Percentiles rank a stretch among this genome's conserved stretches.
These are phyloP conservation scores for Peronospora destructor DNA, from an alignment of 352 stramenopile genomes.

Conservation along the genomic window DNA sequence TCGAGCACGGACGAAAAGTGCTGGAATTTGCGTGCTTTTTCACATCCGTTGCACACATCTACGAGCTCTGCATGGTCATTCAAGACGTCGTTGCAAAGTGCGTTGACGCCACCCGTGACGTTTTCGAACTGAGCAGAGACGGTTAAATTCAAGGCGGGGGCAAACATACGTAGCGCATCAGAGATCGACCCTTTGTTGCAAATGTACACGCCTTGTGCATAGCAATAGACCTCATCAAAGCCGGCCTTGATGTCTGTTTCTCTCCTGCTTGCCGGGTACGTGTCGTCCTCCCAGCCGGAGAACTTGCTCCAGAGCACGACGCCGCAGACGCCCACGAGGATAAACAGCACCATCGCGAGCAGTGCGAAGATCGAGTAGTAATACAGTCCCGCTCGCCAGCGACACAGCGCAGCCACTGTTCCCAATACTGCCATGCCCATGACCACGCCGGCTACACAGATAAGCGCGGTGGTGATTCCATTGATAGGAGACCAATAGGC, in stretches of 20 bases:
- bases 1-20: conserved; percentile 66
- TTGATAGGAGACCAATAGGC: conserved; percentile 38
- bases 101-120: conserved; percentile 44
- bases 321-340: conserved; percentile 32
- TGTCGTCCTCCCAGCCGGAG: conserved; percentile 34
- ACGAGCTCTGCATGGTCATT: conserved; percentile 31
- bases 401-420: conserved; percentile 44
- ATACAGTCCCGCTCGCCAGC: conserved; percentile 43
- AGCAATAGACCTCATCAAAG: conserved; percentile 68
- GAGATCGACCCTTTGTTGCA: conserved; percentile 46
- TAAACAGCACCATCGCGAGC: conserved; percentile 45
- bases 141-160: conserved; percentile 29
- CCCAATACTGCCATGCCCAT: conserved; percentile 49
- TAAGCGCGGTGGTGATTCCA: conserved; percentile 37
- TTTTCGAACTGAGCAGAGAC: conserved; percentile 30
- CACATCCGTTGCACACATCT: conserved; percentile 48
- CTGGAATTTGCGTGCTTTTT: conserved; percentile 42
- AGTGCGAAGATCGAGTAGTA: conserved; percentile 49
- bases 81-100: conserved; percentile 44
- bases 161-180: conserved; percentile 45
- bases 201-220: conserved; percentile 60
- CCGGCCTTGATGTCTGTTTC: conserved; percentile 39
- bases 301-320: conserved; percentile 44
- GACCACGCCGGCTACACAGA: conserved; percentile 42
- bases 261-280: conserved; percentile 44